Percentiles rank a stretch among this genome's conserved stretches.
These are phyloP conservation scores for Entonaema liquescens DNA, from an alignment of 495 filamentous ascomycete genomes.

Conservation along the genomic window DNA sequence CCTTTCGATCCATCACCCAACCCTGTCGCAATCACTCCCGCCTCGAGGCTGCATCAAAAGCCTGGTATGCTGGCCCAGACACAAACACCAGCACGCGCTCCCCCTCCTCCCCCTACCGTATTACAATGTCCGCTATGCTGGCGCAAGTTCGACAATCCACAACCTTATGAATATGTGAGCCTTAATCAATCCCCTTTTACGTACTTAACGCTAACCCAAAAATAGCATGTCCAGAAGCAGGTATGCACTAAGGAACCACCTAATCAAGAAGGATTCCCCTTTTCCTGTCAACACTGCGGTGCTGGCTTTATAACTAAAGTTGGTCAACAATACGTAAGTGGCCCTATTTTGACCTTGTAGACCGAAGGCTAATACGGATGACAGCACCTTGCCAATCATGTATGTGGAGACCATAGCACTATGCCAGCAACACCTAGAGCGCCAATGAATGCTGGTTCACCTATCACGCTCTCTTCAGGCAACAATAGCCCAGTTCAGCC, in stretches of 20 bases:
- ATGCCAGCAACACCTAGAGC: conserved; percentile 33
- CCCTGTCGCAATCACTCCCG: conserved; percentile 3
- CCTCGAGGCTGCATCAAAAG: conserved; percentile 1
- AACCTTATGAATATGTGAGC: conserved; percentile 55
- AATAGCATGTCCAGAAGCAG: conserved; percentile 51
- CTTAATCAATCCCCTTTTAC: neutral
- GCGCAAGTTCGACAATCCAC: conserved; percentile 46
- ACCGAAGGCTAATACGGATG: conserved; percentile 13
- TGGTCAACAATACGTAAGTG: conserved; percentile 49
- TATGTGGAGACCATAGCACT: conserved; percentile 47
- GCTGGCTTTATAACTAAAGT: conserved; percentile 47
- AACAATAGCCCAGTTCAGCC: conserved; percentile 26
- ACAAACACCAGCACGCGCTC: neutral
- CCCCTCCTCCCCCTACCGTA: conserved; percentile 7
- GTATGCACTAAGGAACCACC: conserved; percentile 49
- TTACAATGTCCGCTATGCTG: conserved; percentile 53
- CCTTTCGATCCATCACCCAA: conserved; percentile 21
- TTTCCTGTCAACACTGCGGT: conserved; percentile 52
- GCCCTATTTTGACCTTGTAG: neutral
- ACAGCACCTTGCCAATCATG: conserved; percentile 47
- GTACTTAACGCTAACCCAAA: conserved; percentile 1
- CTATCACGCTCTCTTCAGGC: conserved; percentile 35
- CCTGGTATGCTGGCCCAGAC: neutral
- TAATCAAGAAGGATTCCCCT: conserved; percentile 41
- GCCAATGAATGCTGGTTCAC: conserved; percentile 18